These are phyloP conservation scores for Pleurotus pulmonarius DNA, from an alignment of 768 basidiomycete genomes.

Conservation along the genomic window DNA sequence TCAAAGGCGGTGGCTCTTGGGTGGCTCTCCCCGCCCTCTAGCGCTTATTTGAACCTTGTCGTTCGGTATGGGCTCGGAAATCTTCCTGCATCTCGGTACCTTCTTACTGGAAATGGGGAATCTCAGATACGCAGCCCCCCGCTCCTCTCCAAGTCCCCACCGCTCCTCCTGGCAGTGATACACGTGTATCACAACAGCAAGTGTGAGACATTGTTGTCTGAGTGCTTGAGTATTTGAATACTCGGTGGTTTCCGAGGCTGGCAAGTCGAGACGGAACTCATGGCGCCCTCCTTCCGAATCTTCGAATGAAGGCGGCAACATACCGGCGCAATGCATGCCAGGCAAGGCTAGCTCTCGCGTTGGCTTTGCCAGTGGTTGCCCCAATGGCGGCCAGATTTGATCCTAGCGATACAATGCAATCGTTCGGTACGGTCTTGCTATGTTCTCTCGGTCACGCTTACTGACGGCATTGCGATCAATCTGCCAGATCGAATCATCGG, in stretches of 20 bases:
- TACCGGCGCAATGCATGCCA: neutral
- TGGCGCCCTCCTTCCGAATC: neutral
- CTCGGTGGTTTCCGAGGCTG: neutral
- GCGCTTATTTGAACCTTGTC: neutral
- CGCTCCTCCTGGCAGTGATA: neutral
- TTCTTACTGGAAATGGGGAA: neutral
- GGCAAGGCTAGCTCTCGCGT: neutral
- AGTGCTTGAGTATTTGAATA: neutral
- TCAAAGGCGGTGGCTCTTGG: neutral
- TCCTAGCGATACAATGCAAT: too few relatives aligned
- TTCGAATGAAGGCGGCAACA: neutral
- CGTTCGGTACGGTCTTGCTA: neutral
- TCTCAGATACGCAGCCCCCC: neutral
- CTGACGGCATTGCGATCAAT: neutral
- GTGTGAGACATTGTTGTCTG: neutral
- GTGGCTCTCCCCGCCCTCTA: neutral
- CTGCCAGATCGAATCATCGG: neutral
- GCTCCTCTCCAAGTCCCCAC: neutral
- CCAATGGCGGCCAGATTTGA: neutral
- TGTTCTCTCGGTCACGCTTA: neutral
- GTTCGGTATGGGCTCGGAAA: slow-evolving; percentile 6
- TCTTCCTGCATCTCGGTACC: neutral
- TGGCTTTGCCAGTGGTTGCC: neutral
- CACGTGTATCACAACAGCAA: slow-evolving; percentile 6
- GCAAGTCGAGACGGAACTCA: neutral